Evolutionary conservation across 2,329 filamentous ascomycete genomes (phyloP).

Genomic region (Geosmithia morbida): DNA sequence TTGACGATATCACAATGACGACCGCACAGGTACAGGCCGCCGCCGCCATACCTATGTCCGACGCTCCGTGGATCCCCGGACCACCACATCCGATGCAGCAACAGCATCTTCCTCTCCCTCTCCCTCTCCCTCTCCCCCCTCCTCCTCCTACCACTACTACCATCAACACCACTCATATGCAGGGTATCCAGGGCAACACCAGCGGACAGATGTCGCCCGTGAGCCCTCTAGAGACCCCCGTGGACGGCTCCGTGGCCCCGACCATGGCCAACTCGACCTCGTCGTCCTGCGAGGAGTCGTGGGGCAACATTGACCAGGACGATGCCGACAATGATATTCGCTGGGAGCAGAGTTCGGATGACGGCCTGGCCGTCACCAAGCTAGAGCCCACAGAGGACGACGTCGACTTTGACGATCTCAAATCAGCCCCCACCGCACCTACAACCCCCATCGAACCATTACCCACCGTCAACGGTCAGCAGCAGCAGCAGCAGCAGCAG

Average conservation of each 20-base stretch:
- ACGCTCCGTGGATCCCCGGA: not conserved
- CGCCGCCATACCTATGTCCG: not conserved
- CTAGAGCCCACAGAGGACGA: conserved; percentile 42
- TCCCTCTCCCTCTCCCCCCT: not conserved
- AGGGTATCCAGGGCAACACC: conserved; percentile 8
- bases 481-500: no score
- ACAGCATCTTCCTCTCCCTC: not conserved
- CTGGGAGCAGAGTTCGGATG: conserved; percentile 33
- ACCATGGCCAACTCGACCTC: conserved; percentile 28
- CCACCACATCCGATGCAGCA: not conserved
- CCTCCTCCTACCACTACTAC: not conserved
- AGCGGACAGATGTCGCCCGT: conserved; percentile 35
- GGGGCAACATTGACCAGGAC: conserved; percentile 24
- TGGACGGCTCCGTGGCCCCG: conserved; percentile 23
- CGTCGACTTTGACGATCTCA: conserved; percentile 36
- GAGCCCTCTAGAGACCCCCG: conserved; percentile 30
- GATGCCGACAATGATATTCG: conserved; percentile 20
- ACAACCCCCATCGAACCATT: conserved; percentile 6
- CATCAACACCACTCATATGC: conserved; percentile 12
- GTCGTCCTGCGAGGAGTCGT: conserved; percentile 29
- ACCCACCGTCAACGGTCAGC: conserved; percentile 6
- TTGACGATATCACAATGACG: not conserved
- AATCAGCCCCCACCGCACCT: conserved; percentile 20
- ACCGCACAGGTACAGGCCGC: not conserved
- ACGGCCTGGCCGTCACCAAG: conserved; percentile 35